A percentile compares a stretch with the other conserved stretches of the same genome.
Conservation (phyloP, 2,329 filamentous ascomycete species). For the Blastomyces silverae region DNA sequence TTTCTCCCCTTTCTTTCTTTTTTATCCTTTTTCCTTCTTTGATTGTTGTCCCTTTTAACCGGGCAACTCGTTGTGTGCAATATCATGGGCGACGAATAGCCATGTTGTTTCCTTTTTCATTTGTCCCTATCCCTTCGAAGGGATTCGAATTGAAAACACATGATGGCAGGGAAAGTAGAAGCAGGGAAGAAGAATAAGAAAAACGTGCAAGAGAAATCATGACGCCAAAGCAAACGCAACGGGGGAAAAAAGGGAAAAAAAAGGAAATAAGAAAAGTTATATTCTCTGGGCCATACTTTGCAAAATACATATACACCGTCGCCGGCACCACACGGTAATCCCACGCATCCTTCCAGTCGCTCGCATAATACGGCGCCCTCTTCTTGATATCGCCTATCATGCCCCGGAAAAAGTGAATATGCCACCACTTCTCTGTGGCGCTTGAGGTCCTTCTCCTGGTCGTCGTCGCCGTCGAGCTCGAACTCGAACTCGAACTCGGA, state of each 20-base stretch:
- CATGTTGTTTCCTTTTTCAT: no score
- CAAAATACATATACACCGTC: conserved; percentile 91
- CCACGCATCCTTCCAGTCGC: conserved; percentile 82
- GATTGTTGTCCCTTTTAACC: not conserved
- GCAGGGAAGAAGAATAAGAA: not conserved
- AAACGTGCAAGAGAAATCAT: not conserved
- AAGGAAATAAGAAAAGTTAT: conserved; percentile 16
- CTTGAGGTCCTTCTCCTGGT: conserved; percentile 19
- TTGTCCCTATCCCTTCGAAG: no score
- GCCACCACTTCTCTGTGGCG: conserved; percentile 60
- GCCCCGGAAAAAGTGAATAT: conserved; percentile 65
- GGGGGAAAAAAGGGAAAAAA: conserved; percentile 9
- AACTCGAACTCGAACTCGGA: not conserved
- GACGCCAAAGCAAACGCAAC: no score
- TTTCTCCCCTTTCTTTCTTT: not conserved
- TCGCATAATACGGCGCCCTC: conserved; percentile 67
- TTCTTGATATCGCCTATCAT: conserved; percentile 73
- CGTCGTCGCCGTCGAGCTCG: not conserved
- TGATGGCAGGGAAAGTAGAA: not conserved
- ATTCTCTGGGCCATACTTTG: conserved; percentile 56
- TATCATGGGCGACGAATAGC: not conserved
- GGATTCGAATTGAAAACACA: not conserved
- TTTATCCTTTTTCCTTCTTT: not conserved
- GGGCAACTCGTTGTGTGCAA: not conserved
- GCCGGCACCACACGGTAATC: conserved; percentile 83